Base-by-base conservation (phyloP, 305 asterid genomes). In the Salvia sclarea region DNA sequence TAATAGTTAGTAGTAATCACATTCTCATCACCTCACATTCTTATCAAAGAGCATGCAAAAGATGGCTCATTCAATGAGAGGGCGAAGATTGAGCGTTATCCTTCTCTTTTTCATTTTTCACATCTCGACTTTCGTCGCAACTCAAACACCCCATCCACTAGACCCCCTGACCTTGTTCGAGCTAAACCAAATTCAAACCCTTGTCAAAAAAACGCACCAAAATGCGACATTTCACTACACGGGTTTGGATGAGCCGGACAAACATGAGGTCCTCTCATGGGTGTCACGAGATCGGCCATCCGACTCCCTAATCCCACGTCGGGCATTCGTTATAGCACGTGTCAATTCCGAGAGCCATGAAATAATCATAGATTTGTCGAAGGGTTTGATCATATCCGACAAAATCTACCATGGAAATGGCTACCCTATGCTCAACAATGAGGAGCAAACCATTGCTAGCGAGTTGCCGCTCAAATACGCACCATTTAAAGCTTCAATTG, bases 191-290 rank as follows among this genome's bases (percentile, higher is more conserved):
- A 75, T 80, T 35, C 76, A 73, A 73, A 67, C 71, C 33, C 72
- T 76, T 63, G 66, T 82, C 1, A 75, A 74, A 14, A 57, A 68
- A 5, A 31, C 76, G 38, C 57, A 59, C 54, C 65, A 58, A 30
- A 72, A 72, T 28, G 75, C 61, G 31, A 64, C 80, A 24, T 82
- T 80, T 56, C 88, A 85, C 61, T 85, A 82, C 35, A 84, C 75
- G 56, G 86, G 87, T 66, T 61, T 82, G 41, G 73, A 85, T n/a
- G 87, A 85, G 61, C 87, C 87, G 2, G 74, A 80, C 12, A 85
- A 85, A 43, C 66, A 74, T 50, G 6, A 38, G 35, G 45, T 80
- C 71, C 79, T 69, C 3, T 78, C 83, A 53, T 84, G 85, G 84
- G 20, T 69, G 33, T 71, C 83, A 3, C 63, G 45, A 24, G 30